Conservation (phyloP, 257 asterid genomes). For the Osmanthus fragrans region DNA sequence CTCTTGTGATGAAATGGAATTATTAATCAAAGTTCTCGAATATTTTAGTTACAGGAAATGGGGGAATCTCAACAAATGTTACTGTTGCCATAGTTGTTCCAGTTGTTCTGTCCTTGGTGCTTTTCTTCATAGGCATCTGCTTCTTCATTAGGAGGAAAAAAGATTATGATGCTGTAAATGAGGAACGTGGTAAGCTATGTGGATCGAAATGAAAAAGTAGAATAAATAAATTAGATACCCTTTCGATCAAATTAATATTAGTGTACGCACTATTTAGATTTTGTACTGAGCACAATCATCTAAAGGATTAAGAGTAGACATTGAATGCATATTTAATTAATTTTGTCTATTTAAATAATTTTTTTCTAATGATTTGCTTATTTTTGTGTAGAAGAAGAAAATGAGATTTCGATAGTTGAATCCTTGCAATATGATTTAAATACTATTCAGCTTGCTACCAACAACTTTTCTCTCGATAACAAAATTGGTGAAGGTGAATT, state of each 20-base stretch:
- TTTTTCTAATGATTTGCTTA: background rate
- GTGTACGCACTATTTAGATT: no score
- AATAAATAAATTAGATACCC: no score
- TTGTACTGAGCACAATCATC: no score
- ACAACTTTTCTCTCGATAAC: background rate
- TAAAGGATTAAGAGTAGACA: no score
- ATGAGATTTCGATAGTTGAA: background rate
- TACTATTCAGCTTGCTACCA: background rate
- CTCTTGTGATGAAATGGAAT: no score
- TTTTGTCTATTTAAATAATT: no score
- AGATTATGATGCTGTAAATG: background rate
- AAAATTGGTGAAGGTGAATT: background rate
- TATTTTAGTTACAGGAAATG: background rate
- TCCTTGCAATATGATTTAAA: background rate
- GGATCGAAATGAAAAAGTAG: no score
- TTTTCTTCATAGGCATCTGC: background rate
- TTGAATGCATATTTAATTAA: no score
- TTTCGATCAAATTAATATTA: no score
- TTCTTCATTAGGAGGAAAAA: conserved; percentile 4
- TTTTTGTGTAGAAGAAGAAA: background rate
- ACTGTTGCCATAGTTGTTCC: conserved; percentile 12
- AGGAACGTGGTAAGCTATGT: background rate
- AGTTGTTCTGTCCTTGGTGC: background rate
- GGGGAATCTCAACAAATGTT: background rate
- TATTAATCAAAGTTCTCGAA: no score